These are phyloP conservation scores for Lycium barbarum DNA, from an alignment of 257 asterid genomes.

Conservation along the genomic window DNA sequence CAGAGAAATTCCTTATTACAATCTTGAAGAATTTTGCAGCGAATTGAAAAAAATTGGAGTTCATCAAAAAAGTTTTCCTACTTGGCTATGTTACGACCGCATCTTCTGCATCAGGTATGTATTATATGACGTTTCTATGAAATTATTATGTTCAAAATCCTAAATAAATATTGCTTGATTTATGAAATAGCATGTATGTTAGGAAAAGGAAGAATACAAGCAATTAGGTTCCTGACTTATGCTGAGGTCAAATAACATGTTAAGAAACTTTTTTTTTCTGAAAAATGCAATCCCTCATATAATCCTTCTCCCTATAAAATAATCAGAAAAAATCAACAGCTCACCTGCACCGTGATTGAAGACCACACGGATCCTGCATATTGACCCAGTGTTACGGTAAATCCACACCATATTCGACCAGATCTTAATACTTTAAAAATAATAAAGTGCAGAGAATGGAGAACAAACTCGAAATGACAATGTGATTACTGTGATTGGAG, in stretches of 20 bases:
- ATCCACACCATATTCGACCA: conserved; percentile 21
- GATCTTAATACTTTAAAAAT: background rate
- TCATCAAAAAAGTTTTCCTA: background rate
- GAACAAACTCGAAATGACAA: conserved; percentile 28
- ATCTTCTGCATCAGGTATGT: background rate
- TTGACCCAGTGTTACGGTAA: conserved; percentile 33
- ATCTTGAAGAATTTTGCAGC: background rate
- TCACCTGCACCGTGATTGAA: conserved; percentile 50
- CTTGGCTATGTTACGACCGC: background rate
- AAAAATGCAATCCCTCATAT: background rate
- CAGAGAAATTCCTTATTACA: background rate
- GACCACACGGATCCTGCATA: conserved; percentile 55
- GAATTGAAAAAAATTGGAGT: background rate
- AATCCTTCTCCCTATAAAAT: conserved; percentile 25
- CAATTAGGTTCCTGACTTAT: background rate
- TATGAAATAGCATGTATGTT: background rate
- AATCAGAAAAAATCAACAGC: conserved; percentile 26
- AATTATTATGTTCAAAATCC: background rate
- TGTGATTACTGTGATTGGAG: conserved; percentile 10
- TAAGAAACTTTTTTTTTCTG: conserved; percentile 21
- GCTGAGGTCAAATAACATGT: background rate
- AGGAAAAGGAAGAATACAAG: background rate
- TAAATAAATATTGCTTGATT: background rate
- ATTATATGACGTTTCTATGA: background rate
- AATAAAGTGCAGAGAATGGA: conserved; percentile 13